Base-by-base conservation (phyloP, 257 asterid species). In the Solanum etuberosum region DNA sequence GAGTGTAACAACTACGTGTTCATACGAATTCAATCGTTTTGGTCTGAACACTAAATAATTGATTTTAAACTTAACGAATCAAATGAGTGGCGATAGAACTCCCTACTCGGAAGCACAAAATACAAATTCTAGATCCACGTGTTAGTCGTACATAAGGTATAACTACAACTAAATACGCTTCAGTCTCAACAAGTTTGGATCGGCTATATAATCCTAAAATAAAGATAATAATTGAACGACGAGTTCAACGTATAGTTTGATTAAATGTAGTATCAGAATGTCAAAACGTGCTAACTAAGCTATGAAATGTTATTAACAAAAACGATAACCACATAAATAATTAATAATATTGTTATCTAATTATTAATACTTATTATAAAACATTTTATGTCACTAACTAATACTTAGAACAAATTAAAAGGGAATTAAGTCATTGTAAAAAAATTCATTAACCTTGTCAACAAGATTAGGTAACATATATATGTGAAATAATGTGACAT, bases 51-150 rank as follows among this genome's bases (percentile, higher is more conserved):
- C 0, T 1, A 21, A 37, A 35, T 35, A 73, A 35, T 5, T 73
- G 0, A 73, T 20, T 65, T 11, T 68, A n/a, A 31, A 68, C 40
- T 3, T 18, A 14, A 4, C 9, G 5, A 65, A 10, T 65, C 9
- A 10, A 65, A 65, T 65, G 15, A 65, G 18, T 35, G 5, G 1
- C 1, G 20, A 3, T 35, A 73, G 10, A 35, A 72, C 27, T 10
- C 0, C 0, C 0, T 21, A 20, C 15, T 35, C 4, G 1, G 0
- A 11, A 2, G 2, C n/a, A 35, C 4, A 20, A 10, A 73, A 4
- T 73, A 9, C 5, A 5, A 73, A 73, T 35, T 35, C 0, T 37
- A 0, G 0, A 73, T 31, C 1, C n/a, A 29, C 0, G 1, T 14
- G 2, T 34, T 2, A 34, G 4, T 72, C 5, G 27, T 34, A 20